Evolutionary conservation across 2,329 filamentous ascomycete genomes (phyloP).

Genomic region (Zymoseptoria passerinii): DNA sequence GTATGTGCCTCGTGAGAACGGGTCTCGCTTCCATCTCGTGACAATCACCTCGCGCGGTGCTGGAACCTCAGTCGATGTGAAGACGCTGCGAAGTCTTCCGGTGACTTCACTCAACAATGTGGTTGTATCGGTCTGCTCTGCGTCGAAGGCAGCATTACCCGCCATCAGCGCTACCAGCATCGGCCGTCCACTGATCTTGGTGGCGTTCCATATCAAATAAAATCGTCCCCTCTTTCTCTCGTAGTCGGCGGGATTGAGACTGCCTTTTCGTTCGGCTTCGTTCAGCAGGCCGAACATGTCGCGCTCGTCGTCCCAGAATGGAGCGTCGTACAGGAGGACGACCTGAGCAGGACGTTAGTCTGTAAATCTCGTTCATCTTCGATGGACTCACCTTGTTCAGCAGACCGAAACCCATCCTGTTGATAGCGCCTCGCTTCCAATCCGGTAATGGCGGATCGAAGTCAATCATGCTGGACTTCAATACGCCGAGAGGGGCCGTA

Average conservation of each 20-base stretch:
- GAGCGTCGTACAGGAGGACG: slow-evolving; percentile 74
- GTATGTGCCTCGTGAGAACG: slow-evolving; percentile 88
- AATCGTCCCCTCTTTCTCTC: slow-evolving; percentile 73
- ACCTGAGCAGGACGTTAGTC: slow-evolving; percentile 37
- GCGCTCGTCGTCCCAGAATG: slow-evolving; percentile 83
- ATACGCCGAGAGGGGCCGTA: slow-evolving; percentile 80
- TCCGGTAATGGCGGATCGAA: slow-evolving; percentile 85
- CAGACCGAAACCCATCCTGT: slow-evolving; percentile 81
- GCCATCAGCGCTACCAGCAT: slow-evolving; percentile 91
- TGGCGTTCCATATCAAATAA: slow-evolving; percentile 96
- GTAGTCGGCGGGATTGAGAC: slow-evolving; percentile 73
- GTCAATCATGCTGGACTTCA: slow-evolving; percentile 73
- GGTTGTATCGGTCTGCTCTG: slow-evolving; percentile 67
- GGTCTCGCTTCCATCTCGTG: slow-evolving; percentile 85
- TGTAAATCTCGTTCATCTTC: background rate
- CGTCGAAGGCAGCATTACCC: slow-evolving; percentile 83
- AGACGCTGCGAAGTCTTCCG: slow-evolving; percentile 66
- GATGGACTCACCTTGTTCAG: slow-evolving; percentile 66
- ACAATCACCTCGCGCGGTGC: slow-evolving; percentile 77
- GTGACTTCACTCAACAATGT: slow-evolving; percentile 75
- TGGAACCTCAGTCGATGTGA: slow-evolving; percentile 55
- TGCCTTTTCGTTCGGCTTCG: slow-evolving; percentile 59
- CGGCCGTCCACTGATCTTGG: slow-evolving; percentile 76
- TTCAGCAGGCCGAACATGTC: slow-evolving; percentile 93
- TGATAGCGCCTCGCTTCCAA: slow-evolving; percentile 75